Evolutionary conservation across 495 filamentous ascomycete genomes (phyloP).

Genomic region (Xanthoparmelia taractica): DNA sequence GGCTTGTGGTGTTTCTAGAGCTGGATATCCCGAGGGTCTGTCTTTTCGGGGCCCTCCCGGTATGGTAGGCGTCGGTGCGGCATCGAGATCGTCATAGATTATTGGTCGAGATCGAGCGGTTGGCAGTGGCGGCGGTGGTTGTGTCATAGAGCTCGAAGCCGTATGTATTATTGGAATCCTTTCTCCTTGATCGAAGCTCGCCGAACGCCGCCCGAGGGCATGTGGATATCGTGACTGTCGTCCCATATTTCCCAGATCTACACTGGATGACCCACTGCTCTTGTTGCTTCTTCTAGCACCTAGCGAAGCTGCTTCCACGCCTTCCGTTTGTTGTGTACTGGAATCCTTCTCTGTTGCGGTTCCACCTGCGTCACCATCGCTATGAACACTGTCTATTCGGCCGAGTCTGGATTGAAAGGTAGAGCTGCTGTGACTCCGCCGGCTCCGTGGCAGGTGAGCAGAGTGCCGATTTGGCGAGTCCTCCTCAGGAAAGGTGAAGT

Average conservation of each 20-base stretch:
- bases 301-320: not conserved
- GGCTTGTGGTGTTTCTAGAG: slow-evolving; percentile 25
- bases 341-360: slow-evolving; percentile 29
- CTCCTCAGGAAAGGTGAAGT: slow-evolving; percentile 57
- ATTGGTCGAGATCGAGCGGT: slow-evolving; percentile 29
- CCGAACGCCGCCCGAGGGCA: slow-evolving; percentile 54
- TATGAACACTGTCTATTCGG: slow-evolving; percentile 56
- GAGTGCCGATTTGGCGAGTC: slow-evolving; percentile 59
- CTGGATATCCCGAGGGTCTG: slow-evolving; percentile 21
- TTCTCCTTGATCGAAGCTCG: slow-evolving; percentile 68
- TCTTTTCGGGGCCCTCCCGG: slow-evolving; percentile 63
- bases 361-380: slow-evolving; percentile 35
- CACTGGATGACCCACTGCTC: slow-evolving; percentile 60
- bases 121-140: slow-evolving; percentile 12
- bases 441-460: slow-evolving; percentile 48
- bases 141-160: slow-evolving; percentile 15
- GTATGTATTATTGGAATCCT: slow-evolving; percentile 21
- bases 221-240: slow-evolving; percentile 47
- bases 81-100: slow-evolving; percentile 57
- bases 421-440: slow-evolving; percentile 77
- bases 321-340: slow-evolving; percentile 32
- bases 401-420: slow-evolving; percentile 56
- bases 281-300: slow-evolving; percentile 59
- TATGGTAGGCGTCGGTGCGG: slow-evolving; percentile 81
- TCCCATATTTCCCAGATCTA: slow-evolving; percentile 50